Evolutionary conservation across 768 basidiomycete species (phyloP), one percentile per base, ranked within the genome.

Genomic region (Leccinum aurantiacum): DNA sequence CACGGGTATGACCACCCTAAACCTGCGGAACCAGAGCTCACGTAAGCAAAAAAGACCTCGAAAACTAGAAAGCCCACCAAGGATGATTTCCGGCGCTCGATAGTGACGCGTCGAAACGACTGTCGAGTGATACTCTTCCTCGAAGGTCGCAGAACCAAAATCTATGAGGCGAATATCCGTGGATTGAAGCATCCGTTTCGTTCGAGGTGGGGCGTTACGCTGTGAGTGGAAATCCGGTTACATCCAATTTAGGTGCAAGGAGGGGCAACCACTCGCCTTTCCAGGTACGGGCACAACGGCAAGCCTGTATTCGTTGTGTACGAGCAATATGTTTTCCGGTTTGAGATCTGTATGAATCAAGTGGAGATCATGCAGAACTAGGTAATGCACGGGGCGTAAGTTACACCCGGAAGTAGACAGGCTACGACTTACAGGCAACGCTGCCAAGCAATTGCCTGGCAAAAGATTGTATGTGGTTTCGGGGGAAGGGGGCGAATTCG

Each of bases 21-120:
- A 57, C 94, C 96, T 98, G 29, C 37, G n/a, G 46, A 35, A 38
- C 49, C 25, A 50, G 15, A 65, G 19, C 15, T 58, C 51, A 37
- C 27, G 70, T 53, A 61, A 62, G 54, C 47, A 17, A 52, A 56
- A 55, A 68, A 60, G 53, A 57, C 48, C 29, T 47, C 59, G 46
- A 29, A 35, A 63, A 38, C 57, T 47, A 63, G 56, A 54, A 51
- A n/a, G 76, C 85, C 63, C 62, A 96, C 96, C 94, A 56, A 98
- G 83, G 62, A 99, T 99, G 74, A 99, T 98, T 79, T 99, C 97
- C 4, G 97, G 97, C 11, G 97, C 97, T 61, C 97, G 91, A 69
- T 99, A 99, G 77, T 99, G 97, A 56, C 97, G 87, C 13, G 97
- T 99, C 37, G 91, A 96, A 56, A 99, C 97, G 25, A 99, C 97